Evolutionary conservation across 768 basidiomycete species (phyloP).

Genomic region (Mycena indigotica): DNA sequence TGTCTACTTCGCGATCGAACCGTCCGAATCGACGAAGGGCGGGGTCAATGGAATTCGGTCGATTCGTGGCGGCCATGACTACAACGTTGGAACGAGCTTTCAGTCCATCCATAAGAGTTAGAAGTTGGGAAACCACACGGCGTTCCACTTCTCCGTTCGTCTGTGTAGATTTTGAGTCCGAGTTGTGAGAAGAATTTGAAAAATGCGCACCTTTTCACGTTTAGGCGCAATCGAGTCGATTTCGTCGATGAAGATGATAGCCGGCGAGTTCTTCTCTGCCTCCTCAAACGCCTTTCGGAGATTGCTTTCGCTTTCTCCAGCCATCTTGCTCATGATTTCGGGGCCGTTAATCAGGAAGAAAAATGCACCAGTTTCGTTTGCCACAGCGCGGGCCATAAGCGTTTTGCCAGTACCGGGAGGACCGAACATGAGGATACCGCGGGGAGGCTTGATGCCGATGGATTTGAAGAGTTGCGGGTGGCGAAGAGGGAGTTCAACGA

Average conservation of each 20-base stretch:
- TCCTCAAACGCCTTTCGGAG: constrained; percentile 98
- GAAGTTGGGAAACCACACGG: constrained; percentile 96
- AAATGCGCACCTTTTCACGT: constrained; percentile 84
- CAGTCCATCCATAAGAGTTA: constrained; percentile 98
- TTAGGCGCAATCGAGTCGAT: constrained; percentile 99
- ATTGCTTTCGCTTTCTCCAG: constrained; percentile 97
- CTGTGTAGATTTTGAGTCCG: constrained; percentile 39
- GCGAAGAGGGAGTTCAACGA: constrained; percentile 95
- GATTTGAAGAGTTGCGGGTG: constrained; percentile 99
- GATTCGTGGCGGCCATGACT: constrained; percentile 99
- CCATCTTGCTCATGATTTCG: constrained; percentile 99
- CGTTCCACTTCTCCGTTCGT: constrained; percentile 99
- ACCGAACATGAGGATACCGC: constrained; percentile 98
- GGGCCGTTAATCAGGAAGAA: constrained; percentile 99
- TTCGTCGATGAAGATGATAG: constrained; percentile 99
- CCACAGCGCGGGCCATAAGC: constrained; percentile 98
- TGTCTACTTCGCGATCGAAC: constrained; percentile 99
- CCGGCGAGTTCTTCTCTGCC: constrained; percentile 99
- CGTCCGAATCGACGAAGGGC: constrained; percentile 98
- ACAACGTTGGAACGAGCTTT: constrained; percentile 99
- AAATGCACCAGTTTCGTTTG: constrained; percentile 99
- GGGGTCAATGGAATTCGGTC: constrained; percentile 99
- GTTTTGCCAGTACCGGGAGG: constrained; percentile 99
- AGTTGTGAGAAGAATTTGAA: neutral
- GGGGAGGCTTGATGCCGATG: constrained; percentile 99